Base-by-base conservation (phyloP, 805 yeast genomes). In the Metschnikowia dekortorum region DNA sequence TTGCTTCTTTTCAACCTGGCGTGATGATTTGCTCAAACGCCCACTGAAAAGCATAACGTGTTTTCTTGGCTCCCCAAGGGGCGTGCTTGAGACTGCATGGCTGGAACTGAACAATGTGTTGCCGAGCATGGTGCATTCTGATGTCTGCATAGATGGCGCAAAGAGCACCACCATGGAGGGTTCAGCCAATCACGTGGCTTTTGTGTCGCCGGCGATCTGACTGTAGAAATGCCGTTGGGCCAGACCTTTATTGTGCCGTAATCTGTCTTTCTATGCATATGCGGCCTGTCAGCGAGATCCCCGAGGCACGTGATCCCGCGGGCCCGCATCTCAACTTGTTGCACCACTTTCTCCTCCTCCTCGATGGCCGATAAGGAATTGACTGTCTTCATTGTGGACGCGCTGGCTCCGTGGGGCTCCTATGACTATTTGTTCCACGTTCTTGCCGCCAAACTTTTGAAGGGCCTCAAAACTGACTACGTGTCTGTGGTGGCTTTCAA, bases 301-400 rank as follows among this genome's bases (percentile, higher is more conserved):
- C 43, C 34, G 43, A 39, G 26, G 11, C 43, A 39, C 43, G 37
- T 42, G 38, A 42, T 22, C 29, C 22, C 31, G 45, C 45, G 35
- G 30, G 8, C 28, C 28, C 8, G 28, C 35, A n/a, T 22, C 42
- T 39, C 43, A n/a, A 7, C 11, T 39, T 7, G n/a, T 16, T 36
- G 18, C 26, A 16, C 39, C 43, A 22, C 22, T 22, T 22, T 22
- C 22, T 5, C 22, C 22, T 22, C 22, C 22, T 22, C 22, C 22
- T 22, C 14, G 8, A 68, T 66, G 71, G 68, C 70, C 2, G 69
- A 63, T 16, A 58, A 74, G 57, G 78, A 73, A 47, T 66, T 67
- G 32, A 77, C 82, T 0, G 65, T 70, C 1, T 80, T 76, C 54
- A 68, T 82, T 8, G 70, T 80, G 13, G 88, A 83, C 60, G 65